Evolutionary conservation across 2,329 filamentous ascomycete genomes (phyloP).

Genomic region (Onygenales sp.): DNA sequence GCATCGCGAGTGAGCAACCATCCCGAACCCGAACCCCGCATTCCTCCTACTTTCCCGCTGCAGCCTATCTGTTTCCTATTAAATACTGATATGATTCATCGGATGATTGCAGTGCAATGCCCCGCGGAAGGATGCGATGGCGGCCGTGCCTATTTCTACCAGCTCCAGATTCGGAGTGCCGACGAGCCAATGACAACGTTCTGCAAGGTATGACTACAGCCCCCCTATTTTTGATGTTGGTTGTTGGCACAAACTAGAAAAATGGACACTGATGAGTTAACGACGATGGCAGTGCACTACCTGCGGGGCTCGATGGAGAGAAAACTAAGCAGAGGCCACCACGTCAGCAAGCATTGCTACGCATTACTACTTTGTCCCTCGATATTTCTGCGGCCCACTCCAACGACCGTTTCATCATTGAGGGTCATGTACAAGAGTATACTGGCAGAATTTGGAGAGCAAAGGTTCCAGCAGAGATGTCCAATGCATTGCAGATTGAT

Average conservation of each 20-base stretch:
- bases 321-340: slow-evolving; percentile 28
- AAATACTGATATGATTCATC: background rate
- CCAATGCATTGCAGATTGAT: no score
- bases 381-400: no score
- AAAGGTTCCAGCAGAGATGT: no score
- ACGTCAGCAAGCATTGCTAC: no score
- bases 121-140: slow-evolving; percentile 71
- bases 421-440: no score
- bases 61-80: background rate
- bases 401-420: no score
- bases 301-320: slow-evolving; percentile 39
- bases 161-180: slow-evolving; percentile 93
- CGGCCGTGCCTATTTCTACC: slow-evolving; percentile 82
- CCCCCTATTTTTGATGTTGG: background rate
- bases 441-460: no score
- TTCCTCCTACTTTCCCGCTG: background rate
- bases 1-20: slow-evolving; percentile 50
- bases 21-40: background rate
- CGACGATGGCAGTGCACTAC: slow-evolving; percentile 31
- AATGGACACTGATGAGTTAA: background rate
- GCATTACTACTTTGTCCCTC: no score
- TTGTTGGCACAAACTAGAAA: background rate
- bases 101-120: slow-evolving; percentile 57
- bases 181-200: slow-evolving; percentile 99
- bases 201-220: slow-evolving; percentile 56